Percentiles rank a stretch among this genome's conserved stretches.
These are phyloP conservation scores for Sporisorium graminicola DNA, from an alignment of 1,284 basidiomycete species.

Conservation along the genomic window DNA sequence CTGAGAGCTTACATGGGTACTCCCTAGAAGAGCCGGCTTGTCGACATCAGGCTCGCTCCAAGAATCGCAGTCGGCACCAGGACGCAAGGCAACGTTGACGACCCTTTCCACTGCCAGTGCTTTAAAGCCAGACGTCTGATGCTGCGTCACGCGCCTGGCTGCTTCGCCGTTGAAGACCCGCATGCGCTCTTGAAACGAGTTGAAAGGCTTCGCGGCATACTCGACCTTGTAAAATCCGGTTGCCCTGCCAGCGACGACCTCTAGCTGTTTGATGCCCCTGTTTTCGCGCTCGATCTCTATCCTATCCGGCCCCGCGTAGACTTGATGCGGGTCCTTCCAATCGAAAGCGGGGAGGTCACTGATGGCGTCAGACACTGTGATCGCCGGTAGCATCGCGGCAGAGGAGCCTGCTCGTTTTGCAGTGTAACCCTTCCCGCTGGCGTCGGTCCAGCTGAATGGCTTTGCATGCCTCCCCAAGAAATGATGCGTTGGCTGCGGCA, in stretches of 20 bases:
- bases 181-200: slow-evolving; percentile 38
- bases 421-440: not conserved
- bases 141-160: slow-evolving; percentile 4
- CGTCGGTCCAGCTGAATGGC: slow-evolving; percentile 24
- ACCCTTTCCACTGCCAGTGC: slow-evolving; percentile 23
- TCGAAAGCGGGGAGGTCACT: slow-evolving; percentile 36
- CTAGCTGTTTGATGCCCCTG: slow-evolving; percentile 20
- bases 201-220: slow-evolving; percentile 13
- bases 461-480: slow-evolving; percentile 16
- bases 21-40: slow-evolving; percentile 25
- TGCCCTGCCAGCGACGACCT: not conserved
- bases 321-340: slow-evolving; percentile 39
- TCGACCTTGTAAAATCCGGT: not conserved
- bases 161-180: slow-evolving; percentile 14
- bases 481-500: slow-evolving; percentile 30
- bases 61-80: slow-evolving; percentile 23
- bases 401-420: not conserved
- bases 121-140: slow-evolving; percentile 25
- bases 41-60: slow-evolving; percentile 23
- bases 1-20: slow-evolving; percentile 9
- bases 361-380: slow-evolving; percentile 29
- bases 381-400: slow-evolving; percentile 13
- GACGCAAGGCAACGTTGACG: slow-evolving; percentile 36
- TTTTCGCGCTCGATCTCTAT: slow-evolving; percentile 15
- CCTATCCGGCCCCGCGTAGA: slow-evolving; percentile 20